A percentile compares a stretch with the other conserved stretches of the same genome.
These are phyloP conservation scores for Tricholoma bakamatsutake DNA, from an alignment of 768 basidiomycete genomes.

Conservation along the genomic window DNA sequence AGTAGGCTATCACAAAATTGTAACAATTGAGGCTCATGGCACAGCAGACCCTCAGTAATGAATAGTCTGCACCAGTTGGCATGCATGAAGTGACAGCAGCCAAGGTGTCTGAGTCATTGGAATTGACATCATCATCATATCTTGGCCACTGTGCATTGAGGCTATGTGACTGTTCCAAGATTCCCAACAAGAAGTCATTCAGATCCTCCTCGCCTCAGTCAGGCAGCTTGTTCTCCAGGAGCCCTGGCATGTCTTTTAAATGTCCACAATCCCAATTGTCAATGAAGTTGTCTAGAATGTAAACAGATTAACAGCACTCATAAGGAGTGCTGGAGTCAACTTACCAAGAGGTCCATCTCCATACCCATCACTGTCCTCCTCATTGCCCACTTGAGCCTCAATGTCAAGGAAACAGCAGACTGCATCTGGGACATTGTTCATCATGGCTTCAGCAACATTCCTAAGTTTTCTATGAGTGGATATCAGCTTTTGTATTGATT, in stretches of 20 bases:
- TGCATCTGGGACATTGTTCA: too few species aligned
- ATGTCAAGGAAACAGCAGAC: too few species aligned
- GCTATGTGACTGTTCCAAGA: neutral
- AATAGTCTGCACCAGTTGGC: neutral
- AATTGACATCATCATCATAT: neutral
- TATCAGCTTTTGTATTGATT: too few species aligned
- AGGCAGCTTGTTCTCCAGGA: neutral
- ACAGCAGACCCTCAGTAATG: neutral
- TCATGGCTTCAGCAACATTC: too few species aligned
- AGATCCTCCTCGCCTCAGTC: neutral
- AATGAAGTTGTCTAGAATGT: conserved; percentile 2
- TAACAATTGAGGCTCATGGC: neutral
- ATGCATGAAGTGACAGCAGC: neutral
- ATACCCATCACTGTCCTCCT: too few species aligned
- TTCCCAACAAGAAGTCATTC: neutral
- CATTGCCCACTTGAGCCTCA: too few species aligned
- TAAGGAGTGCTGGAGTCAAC: too few species aligned
- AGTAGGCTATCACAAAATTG: neutral
- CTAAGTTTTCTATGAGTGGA: too few species aligned
- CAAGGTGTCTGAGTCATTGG: neutral
- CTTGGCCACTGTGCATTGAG: too few species aligned
- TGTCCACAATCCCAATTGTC: neutral
- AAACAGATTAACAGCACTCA: neutral
- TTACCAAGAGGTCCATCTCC: too few species aligned
- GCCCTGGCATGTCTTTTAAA: neutral